A percentile compares a stretch with the other conserved stretches of the same genome.
Conservation (phyloP, 2,329 filamentous ascomycete species). For the Claviceps africana region DNA sequence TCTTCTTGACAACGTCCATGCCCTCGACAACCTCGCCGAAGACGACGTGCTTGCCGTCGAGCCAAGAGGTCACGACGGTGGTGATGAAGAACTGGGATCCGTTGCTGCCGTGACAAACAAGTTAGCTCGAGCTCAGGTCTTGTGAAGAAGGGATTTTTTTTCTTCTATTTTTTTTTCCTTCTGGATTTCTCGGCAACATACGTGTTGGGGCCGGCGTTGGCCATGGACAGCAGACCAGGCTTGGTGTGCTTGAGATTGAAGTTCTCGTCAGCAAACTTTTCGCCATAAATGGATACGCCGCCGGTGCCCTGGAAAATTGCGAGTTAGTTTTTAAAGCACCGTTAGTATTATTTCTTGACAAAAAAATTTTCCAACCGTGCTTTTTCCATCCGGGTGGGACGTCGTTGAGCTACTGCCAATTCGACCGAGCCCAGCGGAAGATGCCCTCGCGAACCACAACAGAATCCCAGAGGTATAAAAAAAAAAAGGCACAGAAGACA, state of each 20-base stretch:
- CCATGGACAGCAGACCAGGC: slow-evolving; percentile 11
- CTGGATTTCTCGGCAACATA: slow-evolving; percentile 2
- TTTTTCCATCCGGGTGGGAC: too few relatives aligned
- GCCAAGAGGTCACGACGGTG: slow-evolving; percentile 78
- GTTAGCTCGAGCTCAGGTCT: not conserved
- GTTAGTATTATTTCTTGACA: too few relatives aligned
- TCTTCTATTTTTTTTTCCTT: not conserved
- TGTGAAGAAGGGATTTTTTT: not conserved
- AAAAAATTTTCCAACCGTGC: too few relatives aligned
- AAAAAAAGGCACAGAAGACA: not conserved
- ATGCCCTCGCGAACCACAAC: not conserved
- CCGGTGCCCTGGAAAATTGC: slow-evolving; percentile 9
- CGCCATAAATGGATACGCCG: slow-evolving; percentile 11
- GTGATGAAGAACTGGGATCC: slow-evolving; percentile 98
- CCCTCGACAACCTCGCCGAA: slow-evolving; percentile 56
- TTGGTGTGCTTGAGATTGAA: slow-evolving; percentile 10
- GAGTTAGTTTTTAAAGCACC: too few relatives aligned
- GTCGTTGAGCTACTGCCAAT: too few relatives aligned
- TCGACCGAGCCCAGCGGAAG: not conserved
- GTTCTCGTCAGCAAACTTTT: slow-evolving; percentile 11
- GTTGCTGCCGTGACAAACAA: slow-evolving; percentile 47
- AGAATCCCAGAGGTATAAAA: not conserved
- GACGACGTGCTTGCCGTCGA: slow-evolving; percentile 72
- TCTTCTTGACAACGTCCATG: slow-evolving; percentile 40
- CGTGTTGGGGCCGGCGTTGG: slow-evolving; percentile 12